Evolutionary conservation across 2,329 filamentous ascomycete species (phyloP).

Genomic region (Cercospora berteroae): DNA sequence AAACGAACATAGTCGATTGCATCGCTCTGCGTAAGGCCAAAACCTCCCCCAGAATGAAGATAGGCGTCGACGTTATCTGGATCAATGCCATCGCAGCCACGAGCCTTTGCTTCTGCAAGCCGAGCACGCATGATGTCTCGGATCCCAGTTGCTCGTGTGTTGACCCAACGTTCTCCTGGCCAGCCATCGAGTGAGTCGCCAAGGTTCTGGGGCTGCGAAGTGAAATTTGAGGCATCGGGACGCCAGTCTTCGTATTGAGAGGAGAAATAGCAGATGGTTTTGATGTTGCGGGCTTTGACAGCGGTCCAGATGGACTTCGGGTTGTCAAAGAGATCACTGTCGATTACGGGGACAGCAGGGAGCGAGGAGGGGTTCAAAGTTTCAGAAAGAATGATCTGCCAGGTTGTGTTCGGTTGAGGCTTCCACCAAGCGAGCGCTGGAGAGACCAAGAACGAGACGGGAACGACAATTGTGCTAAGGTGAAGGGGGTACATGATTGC

Average conservation of each 20-base stretch:
- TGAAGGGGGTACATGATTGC: neutral
- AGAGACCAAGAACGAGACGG: neutral
- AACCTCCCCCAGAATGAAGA: conserved; percentile 42
- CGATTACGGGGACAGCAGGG: conserved; percentile 7
- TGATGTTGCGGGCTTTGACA: conserved; percentile 5
- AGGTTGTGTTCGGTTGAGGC: neutral
- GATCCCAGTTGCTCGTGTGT: conserved; percentile 57
- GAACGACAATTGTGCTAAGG: neutral
- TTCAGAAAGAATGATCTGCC: conserved; percentile 6
- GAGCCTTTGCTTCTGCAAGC: conserved; percentile 55
- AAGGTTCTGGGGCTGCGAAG: conserved; percentile 48
- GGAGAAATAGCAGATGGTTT: conserved; percentile 68
- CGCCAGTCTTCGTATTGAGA: conserved; percentile 68
- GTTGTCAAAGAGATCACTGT: conserved; percentile 17
- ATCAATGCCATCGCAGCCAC: conserved; percentile 16
- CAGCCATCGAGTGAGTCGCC: conserved; percentile 62
- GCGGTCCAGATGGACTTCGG: neutral
- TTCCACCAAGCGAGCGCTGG: neutral
- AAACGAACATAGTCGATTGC: conserved; percentile 61
- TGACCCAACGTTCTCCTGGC: conserved; percentile 66
- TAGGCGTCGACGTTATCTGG: conserved; percentile 29
- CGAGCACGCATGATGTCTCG: conserved; percentile 62
- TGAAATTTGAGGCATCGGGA: conserved; percentile 61
- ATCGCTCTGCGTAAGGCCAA: conserved; percentile 57
- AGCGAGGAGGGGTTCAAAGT: neutral